Base-by-base conservation (phyloP, 148 eudicot species). In the Vaccinium vitisidaea region DNA sequence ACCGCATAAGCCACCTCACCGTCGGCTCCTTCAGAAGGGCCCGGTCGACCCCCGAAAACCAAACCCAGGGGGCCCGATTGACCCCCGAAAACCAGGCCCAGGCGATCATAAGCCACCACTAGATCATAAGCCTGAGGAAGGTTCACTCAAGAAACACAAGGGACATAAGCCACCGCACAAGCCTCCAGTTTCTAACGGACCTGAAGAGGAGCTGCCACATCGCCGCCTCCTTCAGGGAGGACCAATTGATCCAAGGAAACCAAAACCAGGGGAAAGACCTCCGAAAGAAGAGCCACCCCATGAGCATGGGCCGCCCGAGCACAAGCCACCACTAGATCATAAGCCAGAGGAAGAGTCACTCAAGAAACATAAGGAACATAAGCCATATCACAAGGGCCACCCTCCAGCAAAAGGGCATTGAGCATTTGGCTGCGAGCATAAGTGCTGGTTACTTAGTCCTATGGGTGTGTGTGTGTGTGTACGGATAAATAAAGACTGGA, bases 21-120 rank as follows among this genome's bases (percentile, higher is more conserved):
- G 88, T n/a, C 92, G 49, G 21, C 77, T 73, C 77, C 77, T 73
- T 73, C 50, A 73, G 18, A 36, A 7, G 50, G 73, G 73, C 27
- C 73, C 73, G 4, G 11, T 67, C 8, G 73, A 25, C 0, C 73
- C 73, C 6, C 0, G 6, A 4, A 43, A 43, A 43, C 5, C 46
- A 43, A 43, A 43, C 46, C 46, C 46, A 43, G 46, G 46, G 6
- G 73, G 73, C 27, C 73, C 73, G 4, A 5, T 67, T 25, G 73
- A 25, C 8, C 73, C 73, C 46, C 46, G 46, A 43, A 43, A 43
- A 43, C 46, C 46, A 43, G 46, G 46, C 6, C 46, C 46, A 43
- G 46, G 46, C 7, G 25, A 61, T 4, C 23, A 48, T 0, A 19
- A 43, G 50, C 27, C 27, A 7, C 69, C 27, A 0, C 69, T 55